phyloP scores from a whole-genome alignment of 495 filamentous ascomycete genomes.

The Neurospora sp. region DNA sequence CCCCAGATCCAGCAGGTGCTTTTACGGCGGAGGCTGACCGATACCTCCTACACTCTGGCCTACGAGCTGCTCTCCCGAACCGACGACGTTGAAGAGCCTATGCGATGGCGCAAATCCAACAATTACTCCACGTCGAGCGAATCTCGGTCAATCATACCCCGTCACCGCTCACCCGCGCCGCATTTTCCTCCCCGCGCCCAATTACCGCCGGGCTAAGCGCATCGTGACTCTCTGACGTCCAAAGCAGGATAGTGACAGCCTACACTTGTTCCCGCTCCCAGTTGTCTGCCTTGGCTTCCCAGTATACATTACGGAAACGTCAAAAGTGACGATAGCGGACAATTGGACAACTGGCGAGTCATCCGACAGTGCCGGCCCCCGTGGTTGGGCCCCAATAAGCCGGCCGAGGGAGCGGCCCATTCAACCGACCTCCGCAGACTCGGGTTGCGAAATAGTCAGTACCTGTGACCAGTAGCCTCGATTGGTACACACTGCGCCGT shows the following conservation, averaged over 20 bases:
- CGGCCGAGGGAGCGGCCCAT: background rate
- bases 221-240: background rate
- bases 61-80: background rate
- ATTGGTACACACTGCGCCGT: constrained; percentile 2
- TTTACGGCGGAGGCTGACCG: background rate
- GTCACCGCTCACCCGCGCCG: background rate
- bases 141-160: background rate
- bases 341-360: background rate
- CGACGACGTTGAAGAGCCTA: background rate
- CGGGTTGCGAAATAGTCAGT: background rate
- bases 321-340: background rate
- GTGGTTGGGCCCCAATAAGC: constrained; percentile 1
- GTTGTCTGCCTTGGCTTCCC: background rate
- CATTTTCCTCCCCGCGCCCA: background rate
- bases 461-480: background rate
- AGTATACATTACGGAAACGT: background rate
- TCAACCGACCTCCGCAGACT: background rate
- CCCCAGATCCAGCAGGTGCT: background rate
- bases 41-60: background rate
- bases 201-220: background rate
- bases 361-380: background rate
- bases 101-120: too few species aligned
- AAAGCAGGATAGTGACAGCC: background rate
- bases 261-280: background rate
- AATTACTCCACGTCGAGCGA: background rate